Conservation (phyloP, 495 filamentous ascomycete genomes). For the Alectoria sarmentosa region DNA sequence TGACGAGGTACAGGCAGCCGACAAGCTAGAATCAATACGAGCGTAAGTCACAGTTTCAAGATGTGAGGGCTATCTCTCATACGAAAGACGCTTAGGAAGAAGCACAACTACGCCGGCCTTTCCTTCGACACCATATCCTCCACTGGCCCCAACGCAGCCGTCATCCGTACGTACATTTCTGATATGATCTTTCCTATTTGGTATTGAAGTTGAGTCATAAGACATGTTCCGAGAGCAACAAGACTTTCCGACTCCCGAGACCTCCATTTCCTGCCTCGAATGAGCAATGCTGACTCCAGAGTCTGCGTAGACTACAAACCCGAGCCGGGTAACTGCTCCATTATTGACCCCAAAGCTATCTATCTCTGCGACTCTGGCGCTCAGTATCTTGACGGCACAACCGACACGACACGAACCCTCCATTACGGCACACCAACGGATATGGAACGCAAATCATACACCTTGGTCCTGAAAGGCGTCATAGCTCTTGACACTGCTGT, state of each 20-base stretch:
- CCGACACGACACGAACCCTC: constrained; percentile 88
- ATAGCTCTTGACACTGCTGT: constrained; percentile 81
- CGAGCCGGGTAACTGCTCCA: constrained; percentile 70
- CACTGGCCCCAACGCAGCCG: constrained; percentile 87
- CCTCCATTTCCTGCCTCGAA: no score
- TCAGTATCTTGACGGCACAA: constrained; percentile 94
- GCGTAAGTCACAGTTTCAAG: constrained; percentile 37
- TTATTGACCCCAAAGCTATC: constrained; percentile 78
- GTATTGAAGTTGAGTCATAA: no score
- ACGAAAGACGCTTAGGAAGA: constrained; percentile 49
- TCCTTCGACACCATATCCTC: constrained; percentile 97
- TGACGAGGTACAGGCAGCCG: constrained; percentile 85
- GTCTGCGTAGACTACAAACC: constrained; percentile 99
- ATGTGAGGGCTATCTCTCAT: not conserved
- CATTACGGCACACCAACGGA: constrained; percentile 85
- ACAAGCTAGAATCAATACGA: constrained; percentile 80
- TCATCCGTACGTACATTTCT: no score
- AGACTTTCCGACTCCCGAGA: no score
- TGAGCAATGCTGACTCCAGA: no score
- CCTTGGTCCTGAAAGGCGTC: constrained; percentile 92
- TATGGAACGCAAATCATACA: constrained; percentile 87
- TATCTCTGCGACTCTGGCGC: constrained; percentile 97
- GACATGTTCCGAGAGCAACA: no score
- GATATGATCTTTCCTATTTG: no score
- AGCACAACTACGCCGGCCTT: constrained; percentile 68